These are phyloP conservation scores for Niveomyces coronatus DNA, from an alignment of 2,329 filamentous ascomycete genomes.

Conservation along the genomic window DNA sequence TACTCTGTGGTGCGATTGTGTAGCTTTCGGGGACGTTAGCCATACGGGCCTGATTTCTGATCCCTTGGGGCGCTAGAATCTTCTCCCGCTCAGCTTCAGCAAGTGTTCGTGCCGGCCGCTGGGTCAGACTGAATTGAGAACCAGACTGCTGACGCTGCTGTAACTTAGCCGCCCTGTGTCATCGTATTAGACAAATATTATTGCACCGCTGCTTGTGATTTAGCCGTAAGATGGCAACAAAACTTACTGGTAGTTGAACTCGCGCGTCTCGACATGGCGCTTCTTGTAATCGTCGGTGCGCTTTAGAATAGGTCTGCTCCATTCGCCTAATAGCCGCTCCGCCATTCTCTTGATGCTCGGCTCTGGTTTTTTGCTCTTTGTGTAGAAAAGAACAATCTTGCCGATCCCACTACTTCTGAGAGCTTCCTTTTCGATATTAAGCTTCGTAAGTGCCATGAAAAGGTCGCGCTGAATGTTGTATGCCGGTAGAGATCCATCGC, in stretches of 20 bases:
- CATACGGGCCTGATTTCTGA: slow-evolving; percentile 47
- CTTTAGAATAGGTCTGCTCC: slow-evolving; percentile 90
- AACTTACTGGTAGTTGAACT: slow-evolving; percentile 53
- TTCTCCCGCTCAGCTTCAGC: slow-evolving; percentile 46
- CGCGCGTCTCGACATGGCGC: slow-evolving; percentile 53
- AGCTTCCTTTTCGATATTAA: slow-evolving; percentile 85
- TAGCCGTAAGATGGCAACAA: slow-evolving; percentile 31
- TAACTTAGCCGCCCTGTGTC: slow-evolving; percentile 40
- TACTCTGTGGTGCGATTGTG: slow-evolving; percentile 51
- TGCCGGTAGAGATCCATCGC: slow-evolving; percentile 85
- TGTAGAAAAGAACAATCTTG: slow-evolving; percentile 95
- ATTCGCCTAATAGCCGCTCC: slow-evolving; percentile 84
- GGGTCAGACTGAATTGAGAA: slow-evolving; percentile 39
- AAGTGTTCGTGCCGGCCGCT: slow-evolving; percentile 33
- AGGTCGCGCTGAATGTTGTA: slow-evolving; percentile 97
- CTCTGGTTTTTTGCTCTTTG: slow-evolving; percentile 85
- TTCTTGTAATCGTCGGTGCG: slow-evolving; percentile 93
- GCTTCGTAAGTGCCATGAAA: slow-evolving; percentile 65
- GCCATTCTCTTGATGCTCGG: slow-evolving; percentile 85
- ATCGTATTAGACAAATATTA: slow-evolving; percentile 8
- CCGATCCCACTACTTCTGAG: slow-evolving; percentile 87
- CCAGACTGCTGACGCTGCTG: slow-evolving; percentile 38
- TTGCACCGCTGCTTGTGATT: slow-evolving; percentile 40
- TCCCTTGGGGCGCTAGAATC: slow-evolving; percentile 44
- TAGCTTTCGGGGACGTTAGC: slow-evolving; percentile 45